Base-by-base conservation (phyloP, 208 protist species). In the Crithidia thermophila region DNA sequence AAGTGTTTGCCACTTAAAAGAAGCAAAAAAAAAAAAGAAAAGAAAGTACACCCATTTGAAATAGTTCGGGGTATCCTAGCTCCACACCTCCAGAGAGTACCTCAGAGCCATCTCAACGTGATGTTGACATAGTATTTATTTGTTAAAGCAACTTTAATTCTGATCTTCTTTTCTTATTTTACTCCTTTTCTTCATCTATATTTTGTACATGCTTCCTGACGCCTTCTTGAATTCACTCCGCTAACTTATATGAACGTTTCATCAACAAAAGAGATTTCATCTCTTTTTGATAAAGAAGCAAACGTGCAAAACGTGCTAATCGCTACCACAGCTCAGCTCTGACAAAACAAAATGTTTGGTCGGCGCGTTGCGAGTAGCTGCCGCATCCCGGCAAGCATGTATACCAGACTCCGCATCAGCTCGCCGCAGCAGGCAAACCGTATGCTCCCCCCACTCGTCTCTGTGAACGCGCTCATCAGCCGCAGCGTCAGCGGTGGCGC, bases 341-440 rank as follows among this genome's bases (percentile, higher is more conserved):
- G 31, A 27, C 13, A 25, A 61, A 40, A 27, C 42, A 71, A 45
- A 33, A 95, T 96, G 91, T 94, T 96, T 57, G 72, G 82, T 43
- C 88, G 91, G n/a, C 88, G 91, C 18, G 80, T 96, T 18, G 77
- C 79, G 13, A 84, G 79, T 59, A 88, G 87, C 70, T 84, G 79
- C 62, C 66, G 76, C n/a, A 93, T 96, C 46, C 91, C 91, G 18
- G 71, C 64, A 34, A 65, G 39, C 31, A 94, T 96, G 91, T 96
- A 91, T 64, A 42, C 71, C 30, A 62, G 74, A 25, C 77, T 96
- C 46, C 60, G 81, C 74, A 94, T 96, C 75, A 86, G 67, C 77
- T 88, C 77, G 14, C 66, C 66, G 8, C 77, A 79, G 52, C 91
- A 96, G 77, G 91, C 88, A 5, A 80, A 70, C 13, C 88, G 88